These are phyloP conservation scores for Daphne laureola DNA, from an alignment of 441 rosid genomes.

Conservation along the genomic window DNA sequence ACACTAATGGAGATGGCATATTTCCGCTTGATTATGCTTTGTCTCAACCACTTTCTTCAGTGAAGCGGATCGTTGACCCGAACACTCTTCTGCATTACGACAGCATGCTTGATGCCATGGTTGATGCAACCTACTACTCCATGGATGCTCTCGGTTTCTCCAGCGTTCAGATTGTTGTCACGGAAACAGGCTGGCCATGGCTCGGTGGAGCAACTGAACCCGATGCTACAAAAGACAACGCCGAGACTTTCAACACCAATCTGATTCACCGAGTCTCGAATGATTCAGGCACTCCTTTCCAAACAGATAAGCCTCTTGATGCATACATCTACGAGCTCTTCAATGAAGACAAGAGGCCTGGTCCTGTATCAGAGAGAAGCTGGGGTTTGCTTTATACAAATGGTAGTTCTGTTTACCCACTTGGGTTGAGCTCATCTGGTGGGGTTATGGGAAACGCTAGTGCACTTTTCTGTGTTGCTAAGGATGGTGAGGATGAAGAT, in stretches of 20 bases:
- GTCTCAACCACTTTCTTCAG: slow-evolving; percentile 51
- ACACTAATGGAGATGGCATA: slow-evolving; percentile 62
- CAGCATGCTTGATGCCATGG: slow-evolving; percentile 97
- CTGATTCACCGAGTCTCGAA: slow-evolving; percentile 60
- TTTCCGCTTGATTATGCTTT: slow-evolving; percentile 70
- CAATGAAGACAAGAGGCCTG: slow-evolving; percentile 65
- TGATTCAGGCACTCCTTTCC: slow-evolving; percentile 76
- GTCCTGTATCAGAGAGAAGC: slow-evolving; percentile 59
- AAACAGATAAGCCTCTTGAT: slow-evolving; percentile 43
- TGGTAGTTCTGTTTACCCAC: slow-evolving; percentile 54
- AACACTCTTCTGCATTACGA: slow-evolving; percentile 73
- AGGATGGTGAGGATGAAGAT: slow-evolving; percentile 46
- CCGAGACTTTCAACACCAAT: slow-evolving; percentile 56
- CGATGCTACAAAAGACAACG: slow-evolving; percentile 57
- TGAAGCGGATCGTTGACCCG: slow-evolving; percentile 88
- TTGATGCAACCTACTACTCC: slow-evolving; percentile 84
- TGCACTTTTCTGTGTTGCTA: slow-evolving; percentile 54
- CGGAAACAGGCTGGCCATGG: slow-evolving; percentile 91
- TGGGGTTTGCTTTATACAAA: slow-evolving; percentile 76
- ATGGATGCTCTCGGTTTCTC: slow-evolving; percentile 54
- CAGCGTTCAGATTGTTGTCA: slow-evolving; percentile 56
- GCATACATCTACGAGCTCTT: slow-evolving; percentile 74
- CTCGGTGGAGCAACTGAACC: slow-evolving; percentile 56
- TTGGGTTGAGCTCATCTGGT: slow-evolving; percentile 28
- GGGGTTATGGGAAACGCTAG: slow-evolving; percentile 33